A percentile compares a stretch with the other conserved stretches of the same genome.
phyloP scores from a whole-genome alignment of 2,329 filamentous ascomycete species.

The Calcarisporium arbuscula region DNA sequence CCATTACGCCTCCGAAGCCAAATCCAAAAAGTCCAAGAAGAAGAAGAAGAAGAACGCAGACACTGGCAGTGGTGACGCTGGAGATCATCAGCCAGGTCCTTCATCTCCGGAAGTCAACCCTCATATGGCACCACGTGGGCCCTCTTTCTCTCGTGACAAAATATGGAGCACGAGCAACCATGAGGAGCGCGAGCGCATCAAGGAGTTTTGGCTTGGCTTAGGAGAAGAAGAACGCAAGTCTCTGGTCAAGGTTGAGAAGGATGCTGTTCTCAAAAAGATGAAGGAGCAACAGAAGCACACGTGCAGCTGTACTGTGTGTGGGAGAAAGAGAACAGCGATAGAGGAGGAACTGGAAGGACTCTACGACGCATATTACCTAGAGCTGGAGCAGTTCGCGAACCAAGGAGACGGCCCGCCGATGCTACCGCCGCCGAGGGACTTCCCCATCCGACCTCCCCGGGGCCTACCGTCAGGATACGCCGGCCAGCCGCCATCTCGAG shows the following conservation, averaged over 20 bases:
- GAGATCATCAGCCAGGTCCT: too few species aligned
- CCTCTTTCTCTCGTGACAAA: constrained; percentile 64
- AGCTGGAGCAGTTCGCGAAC: constrained; percentile 95
- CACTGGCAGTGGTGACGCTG: too few species aligned
- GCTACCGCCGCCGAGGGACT: constrained; percentile 48
- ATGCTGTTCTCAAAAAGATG: constrained; percentile 97
- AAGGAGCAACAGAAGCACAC: constrained; percentile 99
- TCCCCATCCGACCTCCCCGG: constrained; percentile 52
- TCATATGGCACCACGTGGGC: constrained; percentile 25
- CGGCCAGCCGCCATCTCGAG: constrained; percentile 64
- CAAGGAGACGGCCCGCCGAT: constrained; percentile 61
- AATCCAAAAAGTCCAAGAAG: constrained; percentile 58
- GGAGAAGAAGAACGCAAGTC: constrained; percentile 93
- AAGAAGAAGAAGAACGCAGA: constrained; percentile 56
- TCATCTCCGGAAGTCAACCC: too few species aligned
- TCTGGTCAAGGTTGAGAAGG: constrained; percentile 96
- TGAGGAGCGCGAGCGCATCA: constrained; percentile 94
- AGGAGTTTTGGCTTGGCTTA: constrained; percentile 94
- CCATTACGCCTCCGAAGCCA: constrained; percentile 23
- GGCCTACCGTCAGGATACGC: constrained; percentile 52
- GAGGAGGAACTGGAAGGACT: constrained; percentile 96
- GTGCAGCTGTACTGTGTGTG: constrained; percentile 96
- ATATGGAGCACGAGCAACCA: constrained; percentile 97
- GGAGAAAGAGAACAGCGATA: constrained; percentile 90
- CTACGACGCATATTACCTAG: constrained; percentile 97